Conservation (phyloP, 2,329 filamentous ascomycete species). For the Fusarium ramigenum region DNA sequence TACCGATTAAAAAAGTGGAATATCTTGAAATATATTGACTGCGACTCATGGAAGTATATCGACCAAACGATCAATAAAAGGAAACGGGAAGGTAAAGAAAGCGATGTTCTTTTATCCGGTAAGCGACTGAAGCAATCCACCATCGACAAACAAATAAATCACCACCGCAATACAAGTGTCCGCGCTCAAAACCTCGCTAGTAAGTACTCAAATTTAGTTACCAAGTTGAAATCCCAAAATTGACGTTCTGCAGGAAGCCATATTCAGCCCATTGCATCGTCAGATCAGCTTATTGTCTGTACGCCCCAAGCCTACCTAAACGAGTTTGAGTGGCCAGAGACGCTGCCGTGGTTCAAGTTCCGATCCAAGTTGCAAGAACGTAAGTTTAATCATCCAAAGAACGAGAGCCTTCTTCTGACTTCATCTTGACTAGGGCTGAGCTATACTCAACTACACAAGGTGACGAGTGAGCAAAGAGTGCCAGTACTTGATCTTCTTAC, state of each 20-base stretch:
- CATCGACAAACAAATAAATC: not conserved
- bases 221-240: accelerated
- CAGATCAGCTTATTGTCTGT: accelerated
- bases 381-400: accelerated
- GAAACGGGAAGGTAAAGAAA: accelerated
- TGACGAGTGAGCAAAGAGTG: accelerated
- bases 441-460: accelerated
- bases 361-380: not conserved
- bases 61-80: not conserved
- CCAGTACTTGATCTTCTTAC: accelerated
- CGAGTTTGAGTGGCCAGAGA: not conserved
- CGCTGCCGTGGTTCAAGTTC: not conserved
- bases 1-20: not conserved
- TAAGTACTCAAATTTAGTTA: accelerated
- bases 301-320: accelerated
- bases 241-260: accelerated
- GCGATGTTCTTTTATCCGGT: accelerated
- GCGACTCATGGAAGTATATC: accelerated
- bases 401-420: accelerated
- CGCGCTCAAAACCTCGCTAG: accelerated
- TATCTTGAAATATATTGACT: accelerated
- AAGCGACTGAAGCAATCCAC: accelerated
- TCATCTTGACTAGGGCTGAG: not conserved
- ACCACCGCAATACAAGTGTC: accelerated
- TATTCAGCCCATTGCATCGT: accelerated